These are phyloP conservation scores for Setaria viridis DNA, from an alignment of 202 grass and related monocot genomes.

Conservation along the genomic window DNA sequence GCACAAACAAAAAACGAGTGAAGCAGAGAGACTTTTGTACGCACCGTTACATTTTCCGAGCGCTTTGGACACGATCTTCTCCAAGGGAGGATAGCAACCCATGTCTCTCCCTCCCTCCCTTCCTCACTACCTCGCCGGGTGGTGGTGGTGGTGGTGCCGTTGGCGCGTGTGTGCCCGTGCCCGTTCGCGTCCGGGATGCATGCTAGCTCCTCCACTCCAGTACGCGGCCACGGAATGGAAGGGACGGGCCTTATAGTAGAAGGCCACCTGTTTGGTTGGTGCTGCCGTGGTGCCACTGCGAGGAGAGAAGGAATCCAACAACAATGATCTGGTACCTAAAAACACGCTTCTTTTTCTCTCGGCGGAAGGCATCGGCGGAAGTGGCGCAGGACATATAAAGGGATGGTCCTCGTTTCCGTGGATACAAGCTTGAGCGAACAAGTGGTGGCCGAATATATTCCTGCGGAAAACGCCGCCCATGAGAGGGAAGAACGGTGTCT, in stretches of 20 bases:
- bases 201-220: constrained; percentile 40
- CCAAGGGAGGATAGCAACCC: constrained; percentile 84
- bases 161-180: constrained; percentile 2
- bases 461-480: constrained; percentile 9
- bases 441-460: constrained; percentile 70
- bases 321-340: constrained; percentile 61
- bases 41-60: constrained; percentile 77
- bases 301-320: constrained; percentile 51
- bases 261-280: constrained; percentile 43
- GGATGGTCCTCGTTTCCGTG: constrained; percentile 62
- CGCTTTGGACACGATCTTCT: constrained; percentile 64
- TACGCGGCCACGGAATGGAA: constrained; percentile 32
- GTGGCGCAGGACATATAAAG: constrained; percentile 41
- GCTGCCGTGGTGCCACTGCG: background rate
- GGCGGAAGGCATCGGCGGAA: constrained; percentile 44
- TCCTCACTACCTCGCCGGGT: constrained; percentile 33
- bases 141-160: background rate
- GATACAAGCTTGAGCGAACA: constrained; percentile 39
- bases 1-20: too few species aligned
- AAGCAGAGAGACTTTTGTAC: background rate
- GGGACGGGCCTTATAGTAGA: constrained; percentile 33
- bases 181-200: constrained; percentile 38
- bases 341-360: constrained; percentile 41
- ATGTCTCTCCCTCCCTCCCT: constrained; percentile 49
- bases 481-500: background rate